Evolutionary conservation across 2,329 filamentous ascomycete species (phyloP), one percentile per base, ranked within the genome.

Genomic region (Xylariaceae sp.): DNA sequence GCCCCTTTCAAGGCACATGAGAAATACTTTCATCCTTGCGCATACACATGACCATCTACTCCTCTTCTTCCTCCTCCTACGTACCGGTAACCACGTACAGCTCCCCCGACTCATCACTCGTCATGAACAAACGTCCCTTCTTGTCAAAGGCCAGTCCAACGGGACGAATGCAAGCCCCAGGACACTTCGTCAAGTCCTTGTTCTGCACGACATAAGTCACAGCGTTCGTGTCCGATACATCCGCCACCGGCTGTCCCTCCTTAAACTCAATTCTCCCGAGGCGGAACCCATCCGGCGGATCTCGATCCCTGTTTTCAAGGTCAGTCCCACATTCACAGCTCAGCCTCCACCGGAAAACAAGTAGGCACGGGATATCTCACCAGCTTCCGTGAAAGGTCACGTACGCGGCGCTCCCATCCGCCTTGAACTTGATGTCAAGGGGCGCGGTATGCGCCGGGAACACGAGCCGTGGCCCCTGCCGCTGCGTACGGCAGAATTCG

Each of bases 351-450:
- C n/a, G n/a, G n/a, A n/a, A n/a, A n/a, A n/a, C n/a, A n/a, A n/a
- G 19, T 26, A 11, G 22, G 22, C 6, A 26, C 6, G 22, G 22
- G 22, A 11, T 26, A 37, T 41, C 49, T 44, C 4, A 53, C 51
- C 84, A 88, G 60, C 78, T 83, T 12, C 85, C 85, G 60, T 87
- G 85, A 63, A 89, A 87, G 1, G 79, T 71, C 15, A 89, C 66
- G 64, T 78, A 89, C 1, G 82, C 83, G 2, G 69, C 72, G 11
- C 71, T 74, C 28, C 76, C 77, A 31, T 71, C 63, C 0, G 67
- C 54, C 48, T 76, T 71, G 65, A 89, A 89, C 46, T 79, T 78
- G 55, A 89, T 76, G 49, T 87, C 83, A 1, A 89, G 66, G 1
- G 86, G 86, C 0, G 85, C 84, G 6, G 22, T 26, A 11, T 26